Percentiles rank a stretch among this genome's conserved stretches.
These are phyloP conservation scores for Globisporangium megalacanthum DNA, from an alignment of 352 stramenopile species.

Conservation along the genomic window DNA sequence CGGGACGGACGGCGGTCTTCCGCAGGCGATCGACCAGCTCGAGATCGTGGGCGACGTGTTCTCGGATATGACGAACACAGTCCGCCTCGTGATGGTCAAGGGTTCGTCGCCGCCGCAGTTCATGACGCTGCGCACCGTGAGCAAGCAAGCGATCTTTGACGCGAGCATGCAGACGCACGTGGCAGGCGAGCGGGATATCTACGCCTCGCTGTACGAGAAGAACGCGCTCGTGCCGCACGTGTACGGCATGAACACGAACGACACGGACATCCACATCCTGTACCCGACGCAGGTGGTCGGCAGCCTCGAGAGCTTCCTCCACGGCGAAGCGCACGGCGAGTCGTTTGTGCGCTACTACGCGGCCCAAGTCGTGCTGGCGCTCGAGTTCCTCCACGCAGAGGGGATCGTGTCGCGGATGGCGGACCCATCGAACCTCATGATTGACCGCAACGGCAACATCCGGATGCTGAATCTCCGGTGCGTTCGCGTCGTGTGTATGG, in stretches of 20 bases:
- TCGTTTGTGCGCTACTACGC: constrained; percentile 83
- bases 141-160: constrained; percentile 79
- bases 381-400: constrained; percentile 82
- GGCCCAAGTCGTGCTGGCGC: constrained; percentile 73
- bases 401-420: constrained; percentile 75
- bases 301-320: constrained; percentile 72
- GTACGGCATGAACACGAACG: constrained; percentile 61
- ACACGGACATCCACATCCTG: constrained; percentile 81
- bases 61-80: constrained; percentile 66
- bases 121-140: constrained; percentile 72
- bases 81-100: constrained; percentile 68
- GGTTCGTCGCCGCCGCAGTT: constrained; percentile 40
- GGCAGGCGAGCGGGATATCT: constrained; percentile 77
- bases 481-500: not conserved
- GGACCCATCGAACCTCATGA: constrained; percentile 75
- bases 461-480: constrained; percentile 82
- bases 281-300: constrained; percentile 80
- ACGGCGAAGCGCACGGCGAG: constrained; percentile 61
- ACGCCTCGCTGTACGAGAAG: constrained; percentile 74
- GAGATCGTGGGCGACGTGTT: constrained; percentile 72
- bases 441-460: constrained; percentile 78
- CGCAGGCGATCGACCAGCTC: constrained; percentile 51
- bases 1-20: constrained; percentile 21
- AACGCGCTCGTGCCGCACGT: constrained; percentile 69
- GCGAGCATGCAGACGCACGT: constrained; percentile 81